Percentiles rank a stretch among this genome's conserved stretches.
phyloP scores from a whole-genome alignment of 192 early-diverging fungal species.

The Ambispora gerdemannii region DNA sequence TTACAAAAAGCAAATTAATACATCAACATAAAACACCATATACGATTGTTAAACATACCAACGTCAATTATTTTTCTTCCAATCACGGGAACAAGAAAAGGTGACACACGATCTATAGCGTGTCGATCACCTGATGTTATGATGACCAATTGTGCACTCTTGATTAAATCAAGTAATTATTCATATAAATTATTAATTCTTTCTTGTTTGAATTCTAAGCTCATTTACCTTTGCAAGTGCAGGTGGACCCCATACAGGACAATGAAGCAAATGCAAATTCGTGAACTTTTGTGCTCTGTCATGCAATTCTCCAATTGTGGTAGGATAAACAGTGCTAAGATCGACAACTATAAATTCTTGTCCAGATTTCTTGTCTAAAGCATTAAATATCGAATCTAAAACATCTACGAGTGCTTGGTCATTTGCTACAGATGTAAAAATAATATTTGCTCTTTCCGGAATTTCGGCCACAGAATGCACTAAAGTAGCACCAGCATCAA shows the following conservation, averaged over 20 bases:
- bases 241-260: constrained; percentile 58
- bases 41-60: no score
- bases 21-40: no score
- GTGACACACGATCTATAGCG: constrained; percentile 38
- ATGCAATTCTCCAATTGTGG: constrained; percentile 33
- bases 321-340: constrained; percentile 57
- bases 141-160: constrained; percentile 46
- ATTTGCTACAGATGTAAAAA: constrained; percentile 62
- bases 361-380: not conserved
- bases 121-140: constrained; percentile 49
- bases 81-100: constrained; percentile 45
- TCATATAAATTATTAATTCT: not conserved
- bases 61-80: constrained; percentile 51
- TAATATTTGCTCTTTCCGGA: constrained; percentile 45
- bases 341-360: constrained; percentile 54
- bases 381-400: constrained; percentile 41
- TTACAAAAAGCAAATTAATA: no score
- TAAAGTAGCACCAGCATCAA: constrained; percentile 38
- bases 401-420: constrained; percentile 52
- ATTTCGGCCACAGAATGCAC: constrained; percentile 40
- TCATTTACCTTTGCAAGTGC: constrained; percentile 39
- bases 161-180: not conserved
- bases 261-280: constrained; percentile 40
- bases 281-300: constrained; percentile 26
- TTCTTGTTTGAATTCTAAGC: not conserved